Conservation (phyloP, 495 filamentous ascomycete species). For the Penicillium goetzii region DNA sequence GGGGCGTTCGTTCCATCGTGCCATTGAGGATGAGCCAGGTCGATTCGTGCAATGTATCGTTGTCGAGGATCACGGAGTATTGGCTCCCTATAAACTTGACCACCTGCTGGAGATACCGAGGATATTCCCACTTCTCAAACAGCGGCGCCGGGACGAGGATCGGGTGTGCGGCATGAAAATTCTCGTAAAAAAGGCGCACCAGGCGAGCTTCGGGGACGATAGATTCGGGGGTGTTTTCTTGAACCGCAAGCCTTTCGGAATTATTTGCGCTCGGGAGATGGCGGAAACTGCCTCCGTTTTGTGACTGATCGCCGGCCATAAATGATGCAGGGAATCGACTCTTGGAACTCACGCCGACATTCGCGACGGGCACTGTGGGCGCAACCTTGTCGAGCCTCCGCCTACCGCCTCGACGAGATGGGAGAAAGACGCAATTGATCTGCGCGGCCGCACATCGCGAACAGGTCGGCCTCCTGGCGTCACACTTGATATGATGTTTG, state of each 20-base stretch:
- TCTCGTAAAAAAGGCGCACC: conserved; percentile 4
- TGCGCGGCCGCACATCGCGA: conserved; percentile 1
- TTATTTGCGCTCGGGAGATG: background rate
- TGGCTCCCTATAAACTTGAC: conserved; percentile 8
- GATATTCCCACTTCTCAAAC: background rate
- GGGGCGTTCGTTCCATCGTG: background rate
- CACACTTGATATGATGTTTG: conserved; percentile 49
- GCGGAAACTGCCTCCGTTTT: background rate
- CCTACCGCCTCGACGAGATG: conserved; percentile 3
- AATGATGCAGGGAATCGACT: background rate
- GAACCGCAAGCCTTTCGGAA: background rate
- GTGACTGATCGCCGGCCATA: background rate
- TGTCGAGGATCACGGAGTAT: conserved; percentile 2
- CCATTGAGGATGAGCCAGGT: background rate
- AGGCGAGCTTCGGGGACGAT: background rate
- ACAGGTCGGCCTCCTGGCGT: conserved; percentile 33
- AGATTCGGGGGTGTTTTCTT: background rate
- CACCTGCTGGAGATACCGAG: conserved; percentile 2
- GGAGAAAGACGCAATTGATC: conserved; percentile 6
- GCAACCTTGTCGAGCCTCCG: conserved; percentile 1
- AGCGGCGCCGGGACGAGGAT: conserved; percentile 1
- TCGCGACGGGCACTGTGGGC: background rate
- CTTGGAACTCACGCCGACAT: background rate
- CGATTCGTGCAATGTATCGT: background rate
- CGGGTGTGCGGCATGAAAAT: background rate